Conservation (phyloP, 2,329 filamentous ascomycete species). For the Claviceps maximensis region DNA sequence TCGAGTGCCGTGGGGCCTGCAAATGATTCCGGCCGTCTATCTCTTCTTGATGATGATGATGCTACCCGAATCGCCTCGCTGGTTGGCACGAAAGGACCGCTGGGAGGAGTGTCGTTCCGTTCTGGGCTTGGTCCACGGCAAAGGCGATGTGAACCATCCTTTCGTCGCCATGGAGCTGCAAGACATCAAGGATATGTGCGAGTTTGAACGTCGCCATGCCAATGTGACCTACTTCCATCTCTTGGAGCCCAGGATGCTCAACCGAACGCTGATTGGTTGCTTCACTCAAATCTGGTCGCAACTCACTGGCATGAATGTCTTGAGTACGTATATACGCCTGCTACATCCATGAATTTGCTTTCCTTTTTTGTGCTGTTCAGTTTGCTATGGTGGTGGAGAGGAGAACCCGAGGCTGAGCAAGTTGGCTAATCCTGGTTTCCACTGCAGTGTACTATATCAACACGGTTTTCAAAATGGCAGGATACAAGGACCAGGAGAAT, state of each 20-base stretch:
- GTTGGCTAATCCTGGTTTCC: neutral
- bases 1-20: slow-evolving; percentile 51
- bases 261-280: slow-evolving; percentile 36
- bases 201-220: slow-evolving; percentile 57
- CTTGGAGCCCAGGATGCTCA: slow-evolving; percentile 52
- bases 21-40: slow-evolving; percentile 48
- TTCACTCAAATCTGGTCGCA: slow-evolving; percentile 45
- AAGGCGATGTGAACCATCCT: slow-evolving; percentile 49
- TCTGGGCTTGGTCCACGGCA: slow-evolving; percentile 46
- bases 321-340: slow-evolving; percentile 30
- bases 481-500: slow-evolving; percentile 31
- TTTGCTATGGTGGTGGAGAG: too few relatives aligned
- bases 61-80: slow-evolving; percentile 48
- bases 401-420: too few relatives aligned
- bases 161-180: slow-evolving; percentile 56
- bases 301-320: slow-evolving; percentile 42
- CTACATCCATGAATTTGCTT: neutral
- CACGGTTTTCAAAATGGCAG: slow-evolving; percentile 26
- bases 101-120: slow-evolving; percentile 44
- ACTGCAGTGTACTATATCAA: slow-evolving; percentile 47
- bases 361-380: too few relatives aligned
- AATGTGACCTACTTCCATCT: slow-evolving; percentile 61
- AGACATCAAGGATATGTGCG: slow-evolving; percentile 61
- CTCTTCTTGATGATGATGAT: slow-evolving; percentile 46
- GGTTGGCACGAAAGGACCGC: slow-evolving; percentile 49